A percentile compares a stretch with the other conserved stretches of the same genome.
These are phyloP conservation scores for Trichoderma pleuroti DNA, from an alignment of 2,329 filamentous ascomycete species.

Conservation along the genomic window DNA sequence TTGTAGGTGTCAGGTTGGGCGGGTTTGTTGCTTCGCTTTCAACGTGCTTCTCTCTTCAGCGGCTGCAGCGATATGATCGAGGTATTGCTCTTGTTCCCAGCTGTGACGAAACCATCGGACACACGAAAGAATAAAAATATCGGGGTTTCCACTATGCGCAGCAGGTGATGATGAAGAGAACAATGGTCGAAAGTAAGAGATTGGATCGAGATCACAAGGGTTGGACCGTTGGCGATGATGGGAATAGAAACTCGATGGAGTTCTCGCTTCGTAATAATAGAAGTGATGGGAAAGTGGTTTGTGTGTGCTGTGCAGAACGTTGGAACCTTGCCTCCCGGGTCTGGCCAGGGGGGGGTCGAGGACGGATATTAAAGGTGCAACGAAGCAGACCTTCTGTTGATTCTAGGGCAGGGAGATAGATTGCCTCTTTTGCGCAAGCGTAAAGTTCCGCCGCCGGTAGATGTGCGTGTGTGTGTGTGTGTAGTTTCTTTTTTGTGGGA, in stretches of 20 bases:
- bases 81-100: conserved; percentile 18
- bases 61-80: conserved; percentile 20
- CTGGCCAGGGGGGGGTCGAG: background rate
- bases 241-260: background rate
- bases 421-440: conserved; percentile 15
- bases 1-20: background rate
- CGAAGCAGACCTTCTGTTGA: conserved; percentile 7
- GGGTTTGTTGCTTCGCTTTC: conserved; percentile 18
- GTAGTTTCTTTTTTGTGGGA: background rate
- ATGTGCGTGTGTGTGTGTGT: background rate
- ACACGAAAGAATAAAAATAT: background rate
- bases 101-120: conserved; percentile 33
- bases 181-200: background rate
- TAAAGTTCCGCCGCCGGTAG: conserved; percentile 4
- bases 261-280: conserved; percentile 1
- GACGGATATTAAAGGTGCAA: conserved; percentile 16
- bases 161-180: conserved; percentile 3
- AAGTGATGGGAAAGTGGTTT: background rate
- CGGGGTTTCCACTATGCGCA: background rate
- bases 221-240: conserved; percentile 5
- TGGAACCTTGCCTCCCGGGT: background rate
- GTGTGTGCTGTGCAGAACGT: background rate
- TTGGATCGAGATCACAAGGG: background rate
- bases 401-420: conserved; percentile 10
- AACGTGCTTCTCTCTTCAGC: conserved; percentile 12